Evolutionary conservation across 2,329 filamentous ascomycete genomes (phyloP), one percentile per base, ranked within the genome.

Genomic region (Fusarium marasasianum): DNA sequence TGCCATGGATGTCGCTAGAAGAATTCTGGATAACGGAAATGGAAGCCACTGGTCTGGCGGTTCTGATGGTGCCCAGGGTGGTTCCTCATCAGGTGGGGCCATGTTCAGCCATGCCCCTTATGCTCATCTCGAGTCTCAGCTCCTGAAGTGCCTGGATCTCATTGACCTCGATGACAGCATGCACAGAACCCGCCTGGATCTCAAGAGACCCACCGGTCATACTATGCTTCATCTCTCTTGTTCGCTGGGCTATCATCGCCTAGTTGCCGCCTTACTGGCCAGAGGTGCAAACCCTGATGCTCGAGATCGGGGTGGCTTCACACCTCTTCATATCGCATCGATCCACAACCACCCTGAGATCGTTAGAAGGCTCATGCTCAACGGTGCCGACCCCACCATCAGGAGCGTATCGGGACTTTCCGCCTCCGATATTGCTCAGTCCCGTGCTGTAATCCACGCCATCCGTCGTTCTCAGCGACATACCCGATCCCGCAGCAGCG

Each of bases 221-320:
- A 94, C 93, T 3, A 92, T 97, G 87, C 87, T 97, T 70, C 94
- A 96, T 78, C 86, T 95, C 71, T 93, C 93, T 5, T 93, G 91
- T 75, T 92, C 92, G 14, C 84, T 95, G 18, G 94, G 94, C 11
- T 88, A 94, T 75, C 89, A 91, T 72, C 89, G 93, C 53, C 92
- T 97, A 72, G 93, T 93, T 56, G 93, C 93, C 18, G 93, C 91
- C 37, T 87, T 97, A 33, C 85, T 97, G 26, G 92, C 91, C 15
- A 89, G 93, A 72, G 93, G 94, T n/a, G 94, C 93, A 26, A 92
- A 93, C 78, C 90, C 92, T 2, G 91, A 96, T 77, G 85, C 91
- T 43, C 89, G 91, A 63, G 94, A 97, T 80, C 92, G 91, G 71
- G 92, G 92, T 56, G 94, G 94, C 29, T 96, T 94, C 81, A 94